These are phyloP conservation scores for Nannizziopsis barbatae DNA, from an alignment of 2,329 filamentous ascomycete species.

Conservation along the genomic window DNA sequence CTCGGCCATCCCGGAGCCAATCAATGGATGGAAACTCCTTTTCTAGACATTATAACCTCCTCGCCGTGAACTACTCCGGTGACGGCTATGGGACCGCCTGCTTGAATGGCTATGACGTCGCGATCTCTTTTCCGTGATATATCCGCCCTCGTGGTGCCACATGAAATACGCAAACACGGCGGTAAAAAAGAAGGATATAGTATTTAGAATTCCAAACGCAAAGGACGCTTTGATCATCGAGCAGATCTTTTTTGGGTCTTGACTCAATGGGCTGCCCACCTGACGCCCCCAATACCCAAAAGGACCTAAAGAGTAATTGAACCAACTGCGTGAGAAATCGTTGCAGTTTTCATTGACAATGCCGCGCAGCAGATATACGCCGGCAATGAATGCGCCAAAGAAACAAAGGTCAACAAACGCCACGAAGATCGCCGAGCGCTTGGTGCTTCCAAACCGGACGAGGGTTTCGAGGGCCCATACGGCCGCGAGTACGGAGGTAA, in stretches of 20 bases:
- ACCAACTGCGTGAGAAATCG: conserved; percentile 42
- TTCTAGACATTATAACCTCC: conserved; percentile 24
- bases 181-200: conserved; percentile 68
- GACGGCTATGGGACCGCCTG: conserved; percentile 12
- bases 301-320: conserved; percentile 50
- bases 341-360: conserved; percentile 57
- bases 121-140: conserved; percentile 32
- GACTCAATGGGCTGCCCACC: conserved; percentile 39
- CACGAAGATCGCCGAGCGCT: conserved; percentile 49
- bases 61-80: conserved; percentile 19
- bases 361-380: conserved; percentile 47
- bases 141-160: conserved; percentile 26
- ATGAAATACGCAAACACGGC: conserved; percentile 53
- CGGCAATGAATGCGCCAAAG: conserved; percentile 53
- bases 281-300: conserved; percentile 45
- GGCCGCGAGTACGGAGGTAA: conserved; percentile 49
- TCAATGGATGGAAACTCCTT: background rate
- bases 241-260: conserved; percentile 62
- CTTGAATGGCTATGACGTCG: conserved; percentile 22
- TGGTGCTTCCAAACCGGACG: conserved; percentile 48
- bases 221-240: conserved; percentile 86
- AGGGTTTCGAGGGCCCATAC: conserved; percentile 53
- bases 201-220: conserved; percentile 82
- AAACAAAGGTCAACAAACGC: conserved; percentile 52
- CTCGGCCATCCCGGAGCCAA: no score